phyloP scores from a whole-genome alignment of 345 rosid genomes.

The Balakata baccata region DNA sequence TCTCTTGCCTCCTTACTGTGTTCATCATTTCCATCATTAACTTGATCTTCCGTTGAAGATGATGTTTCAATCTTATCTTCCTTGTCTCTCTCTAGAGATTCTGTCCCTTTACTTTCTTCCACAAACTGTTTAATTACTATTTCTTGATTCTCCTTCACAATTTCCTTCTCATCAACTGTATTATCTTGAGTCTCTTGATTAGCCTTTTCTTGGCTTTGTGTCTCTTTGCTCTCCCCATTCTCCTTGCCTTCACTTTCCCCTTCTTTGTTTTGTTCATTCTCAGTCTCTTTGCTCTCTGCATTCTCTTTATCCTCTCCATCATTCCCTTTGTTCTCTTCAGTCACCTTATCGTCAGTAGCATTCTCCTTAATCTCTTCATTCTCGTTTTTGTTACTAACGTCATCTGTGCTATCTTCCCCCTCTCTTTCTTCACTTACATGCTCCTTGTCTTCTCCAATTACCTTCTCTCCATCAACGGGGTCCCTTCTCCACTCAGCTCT shows the following conservation, averaged over 20 bases:
- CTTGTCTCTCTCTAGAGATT: conserved; percentile 14
- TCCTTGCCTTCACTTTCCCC: background rate
- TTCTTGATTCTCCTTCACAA: conserved; percentile 1
- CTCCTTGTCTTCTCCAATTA: conserved; percentile 20
- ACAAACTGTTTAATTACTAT: conserved; percentile 16
- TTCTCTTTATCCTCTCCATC: background rate
- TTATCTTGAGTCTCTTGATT: conserved; percentile 12
- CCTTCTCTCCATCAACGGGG: conserved; percentile 29
- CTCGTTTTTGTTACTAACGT: conserved; percentile 6
- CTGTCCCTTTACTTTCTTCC: conserved; percentile 14
- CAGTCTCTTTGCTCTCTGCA: conserved; percentile 18
- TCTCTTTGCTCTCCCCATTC: conserved; percentile 16
- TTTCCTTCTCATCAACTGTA: conserved; percentile 12
- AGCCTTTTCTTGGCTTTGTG: conserved; percentile 1
- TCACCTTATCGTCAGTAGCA: conserved; percentile 16
- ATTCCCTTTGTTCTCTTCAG: conserved; percentile 18
- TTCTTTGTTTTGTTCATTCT: conserved; percentile 17
- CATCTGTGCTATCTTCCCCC: conserved; percentile 15
- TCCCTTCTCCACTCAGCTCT: conserved; percentile 32
- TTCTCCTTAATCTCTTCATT: conserved; percentile 19
- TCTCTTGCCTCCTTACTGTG: conserved; percentile 60
- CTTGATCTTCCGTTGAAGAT: conserved; percentile 33
- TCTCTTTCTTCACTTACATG: background rate
- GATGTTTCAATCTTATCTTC: conserved; percentile 27
- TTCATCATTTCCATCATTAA: conserved; percentile 41